These are phyloP conservation scores for Casuarina cunninghamiana DNA, from an alignment of 306 rosid species.

Conservation along the genomic window DNA sequence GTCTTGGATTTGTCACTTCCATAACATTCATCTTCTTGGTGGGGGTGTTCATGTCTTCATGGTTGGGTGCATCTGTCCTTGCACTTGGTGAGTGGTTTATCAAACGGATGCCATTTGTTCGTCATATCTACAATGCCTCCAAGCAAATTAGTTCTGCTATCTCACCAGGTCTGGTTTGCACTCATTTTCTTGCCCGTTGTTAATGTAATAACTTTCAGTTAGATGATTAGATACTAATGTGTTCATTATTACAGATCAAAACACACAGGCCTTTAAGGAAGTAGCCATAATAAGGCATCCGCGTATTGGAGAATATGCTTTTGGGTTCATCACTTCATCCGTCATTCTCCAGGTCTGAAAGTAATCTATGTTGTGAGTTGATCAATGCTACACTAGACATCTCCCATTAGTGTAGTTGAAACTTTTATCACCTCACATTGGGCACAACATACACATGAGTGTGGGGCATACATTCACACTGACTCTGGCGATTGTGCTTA, in stretches of 20 bases:
- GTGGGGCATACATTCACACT: background rate
- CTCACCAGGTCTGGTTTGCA: slow-evolving; percentile 69
- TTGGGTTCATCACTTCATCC: slow-evolving; percentile 86
- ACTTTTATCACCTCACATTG: background rate
- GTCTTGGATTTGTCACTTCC: slow-evolving; percentile 91
- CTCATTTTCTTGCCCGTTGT: slow-evolving; percentile 1
- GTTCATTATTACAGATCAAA: slow-evolving; percentile 60
- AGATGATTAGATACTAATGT: slow-evolving; percentile 16
- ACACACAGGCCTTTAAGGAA: slow-evolving; percentile 89
- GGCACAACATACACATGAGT: background rate
- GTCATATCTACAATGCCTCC: slow-evolving; percentile 88
- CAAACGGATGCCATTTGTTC: slow-evolving; percentile 90
- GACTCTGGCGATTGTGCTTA: background rate
- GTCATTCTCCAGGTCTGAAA: slow-evolving; percentile 72
- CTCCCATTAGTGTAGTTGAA: background rate
- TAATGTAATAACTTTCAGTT: slow-evolving; percentile 11
- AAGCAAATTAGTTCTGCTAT: slow-evolving; percentile 94
- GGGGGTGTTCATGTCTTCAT: slow-evolving; percentile 95
- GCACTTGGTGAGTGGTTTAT: slow-evolving; percentile 95
- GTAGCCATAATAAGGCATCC: slow-evolving; percentile 95
- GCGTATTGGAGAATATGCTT: slow-evolving; percentile 92
- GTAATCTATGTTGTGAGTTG: slow-evolving; percentile 8
- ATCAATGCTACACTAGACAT: slow-evolving; percentile 11
- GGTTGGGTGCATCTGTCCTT: slow-evolving; percentile 94
- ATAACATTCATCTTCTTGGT: slow-evolving; percentile 82